phyloP scores from a whole-genome alignment of 2,329 filamentous ascomycete genomes.

The Hirsutella thompsonii region DNA sequence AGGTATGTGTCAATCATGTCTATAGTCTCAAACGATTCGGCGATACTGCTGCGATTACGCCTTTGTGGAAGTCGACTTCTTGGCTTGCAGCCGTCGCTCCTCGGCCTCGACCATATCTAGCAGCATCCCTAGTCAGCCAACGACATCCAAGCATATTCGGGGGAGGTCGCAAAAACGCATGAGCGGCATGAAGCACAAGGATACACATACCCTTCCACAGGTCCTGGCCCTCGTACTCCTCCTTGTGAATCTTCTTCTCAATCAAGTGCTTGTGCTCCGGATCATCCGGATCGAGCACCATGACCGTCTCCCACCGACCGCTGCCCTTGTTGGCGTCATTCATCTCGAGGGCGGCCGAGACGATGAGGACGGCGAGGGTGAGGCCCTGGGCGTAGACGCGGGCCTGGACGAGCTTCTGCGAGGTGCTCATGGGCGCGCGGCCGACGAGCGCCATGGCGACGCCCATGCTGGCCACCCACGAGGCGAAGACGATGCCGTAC shows the following conservation, averaged over 20 bases:
- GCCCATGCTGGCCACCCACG: conserved; percentile 73
- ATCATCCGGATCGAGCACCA: conserved; percentile 68
- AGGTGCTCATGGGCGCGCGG: conserved; percentile 58
- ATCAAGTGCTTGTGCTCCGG: conserved; percentile 72
- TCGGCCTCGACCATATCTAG: conserved; percentile 73
- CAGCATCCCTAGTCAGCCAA: neutral
- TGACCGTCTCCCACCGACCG: conserved; percentile 74
- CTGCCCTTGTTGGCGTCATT: conserved; percentile 63
- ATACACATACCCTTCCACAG: conserved; percentile 72
- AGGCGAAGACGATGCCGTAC: conserved; percentile 72
- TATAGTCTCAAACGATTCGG: conserved; percentile 8
- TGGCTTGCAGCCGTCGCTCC: conserved; percentile 44
- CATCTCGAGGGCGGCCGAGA: conserved; percentile 71
- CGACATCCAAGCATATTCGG: no score
- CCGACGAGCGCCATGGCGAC: conserved; percentile 63
- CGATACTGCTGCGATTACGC: conserved; percentile 10
- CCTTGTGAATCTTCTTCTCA: conserved; percentile 79
- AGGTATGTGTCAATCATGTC: no score
- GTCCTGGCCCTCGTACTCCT: conserved; percentile 79
- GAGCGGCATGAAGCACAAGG: no score
- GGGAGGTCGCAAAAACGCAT: no score
- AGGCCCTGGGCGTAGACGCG: conserved; percentile 88
- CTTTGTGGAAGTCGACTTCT: no score
- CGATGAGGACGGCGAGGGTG: conserved; percentile 72
- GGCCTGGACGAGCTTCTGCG: conserved; percentile 87